A percentile compares a stretch with the other conserved stretches of the same genome.
phyloP scores from a whole-genome alignment of 495 filamentous ascomycete genomes.

The Polyplosphaeria fusca region DNA sequence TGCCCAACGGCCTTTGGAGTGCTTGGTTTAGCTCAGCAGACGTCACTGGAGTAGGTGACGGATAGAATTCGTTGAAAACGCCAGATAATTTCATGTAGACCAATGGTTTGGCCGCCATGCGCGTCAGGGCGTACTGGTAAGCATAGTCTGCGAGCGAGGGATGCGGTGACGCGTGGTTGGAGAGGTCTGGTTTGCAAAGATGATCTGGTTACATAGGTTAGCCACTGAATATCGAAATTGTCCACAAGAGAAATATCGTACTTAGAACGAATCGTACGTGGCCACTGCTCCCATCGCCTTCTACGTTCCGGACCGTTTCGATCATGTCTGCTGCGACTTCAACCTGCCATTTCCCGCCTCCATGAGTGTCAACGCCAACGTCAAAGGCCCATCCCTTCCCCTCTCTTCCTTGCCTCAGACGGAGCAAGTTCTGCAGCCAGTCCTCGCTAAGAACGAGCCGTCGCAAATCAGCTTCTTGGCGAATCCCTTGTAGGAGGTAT shows the following conservation, averaged over 20 bases:
- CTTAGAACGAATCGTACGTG: slow-evolving; percentile 67
- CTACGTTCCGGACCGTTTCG: slow-evolving; percentile 52
- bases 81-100: slow-evolving; percentile 91
- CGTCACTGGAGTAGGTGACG: slow-evolving; percentile 40
- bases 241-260: slow-evolving; percentile 40
- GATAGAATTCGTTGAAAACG: slow-evolving; percentile 65
- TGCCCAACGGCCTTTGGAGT: slow-evolving; percentile 63
- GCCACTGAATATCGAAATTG: too few species aligned
- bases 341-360: slow-evolving; percentile 66
- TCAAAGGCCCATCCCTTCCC: slow-evolving; percentile 66
- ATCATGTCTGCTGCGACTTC: slow-evolving; percentile 72
- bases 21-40: slow-evolving; percentile 40
- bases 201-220: too few species aligned
- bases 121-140: slow-evolving; percentile 48
- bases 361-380: slow-evolving; percentile 71
- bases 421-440: slow-evolving; percentile 68
- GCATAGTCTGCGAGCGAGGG: background rate
- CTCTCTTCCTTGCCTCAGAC: slow-evolving; percentile 51
- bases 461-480: slow-evolving; percentile 47
- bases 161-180: slow-evolving; percentile 18
- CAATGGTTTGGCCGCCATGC: slow-evolving; percentile 21
- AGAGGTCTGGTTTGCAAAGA: slow-evolving; percentile 80
- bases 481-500: slow-evolving; percentile 77
- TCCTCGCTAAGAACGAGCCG: slow-evolving; percentile 50
- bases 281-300: slow-evolving; percentile 47